phyloP scores from a whole-genome alignment of 2,329 filamentous ascomycete species.

The Exserohilum turcica region DNA sequence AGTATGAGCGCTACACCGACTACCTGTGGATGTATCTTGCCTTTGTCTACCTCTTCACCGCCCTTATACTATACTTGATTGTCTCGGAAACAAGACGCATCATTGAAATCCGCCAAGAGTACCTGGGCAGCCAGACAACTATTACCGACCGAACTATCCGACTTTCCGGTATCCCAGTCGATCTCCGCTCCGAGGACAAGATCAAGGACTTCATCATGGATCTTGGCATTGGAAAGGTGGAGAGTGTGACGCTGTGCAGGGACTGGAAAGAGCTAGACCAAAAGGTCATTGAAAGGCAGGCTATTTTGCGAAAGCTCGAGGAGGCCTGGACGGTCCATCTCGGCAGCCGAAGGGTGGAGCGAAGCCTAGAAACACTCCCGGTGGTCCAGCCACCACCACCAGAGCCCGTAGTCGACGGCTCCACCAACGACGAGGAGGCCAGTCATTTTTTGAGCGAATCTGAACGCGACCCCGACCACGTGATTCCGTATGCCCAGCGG shows the following conservation, averaged over 20 bases:
- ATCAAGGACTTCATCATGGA: constrained; percentile 88
- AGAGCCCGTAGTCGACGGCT: constrained; percentile 33
- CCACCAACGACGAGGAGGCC: constrained; percentile 59
- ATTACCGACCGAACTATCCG: constrained; percentile 93
- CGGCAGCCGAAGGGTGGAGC: constrained; percentile 60
- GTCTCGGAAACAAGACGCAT: constrained; percentile 82
- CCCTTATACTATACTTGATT: constrained; percentile 79
- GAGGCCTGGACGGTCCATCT: constrained; percentile 79
- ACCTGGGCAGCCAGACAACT: constrained; percentile 91
- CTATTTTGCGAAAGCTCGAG: constrained; percentile 74
- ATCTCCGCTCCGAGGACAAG: constrained; percentile 78
- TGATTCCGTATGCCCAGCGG: constrained; percentile 52
- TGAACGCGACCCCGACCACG: constrained; percentile 45
- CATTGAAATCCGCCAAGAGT: constrained; percentile 84
- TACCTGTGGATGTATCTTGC: constrained; percentile 92
- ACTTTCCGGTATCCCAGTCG: constrained; percentile 81
- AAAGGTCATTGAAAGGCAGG: constrained; percentile 70
- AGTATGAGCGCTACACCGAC: constrained; percentile 52
- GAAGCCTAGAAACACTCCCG: constrained; percentile 56
- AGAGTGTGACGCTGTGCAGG: constrained; percentile 82
- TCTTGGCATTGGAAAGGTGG: constrained; percentile 85
- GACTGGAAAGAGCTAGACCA: constrained; percentile 84
- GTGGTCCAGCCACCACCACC: constrained; percentile 55
- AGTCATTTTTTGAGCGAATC: constrained; percentile 63
- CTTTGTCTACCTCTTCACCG: constrained; percentile 94